A percentile compares a stretch with the other conserved stretches of the same genome.
Evolutionary conservation across 2,329 filamentous ascomycete species (phyloP).

Genomic region (Dryadomyces sulphureus): DNA sequence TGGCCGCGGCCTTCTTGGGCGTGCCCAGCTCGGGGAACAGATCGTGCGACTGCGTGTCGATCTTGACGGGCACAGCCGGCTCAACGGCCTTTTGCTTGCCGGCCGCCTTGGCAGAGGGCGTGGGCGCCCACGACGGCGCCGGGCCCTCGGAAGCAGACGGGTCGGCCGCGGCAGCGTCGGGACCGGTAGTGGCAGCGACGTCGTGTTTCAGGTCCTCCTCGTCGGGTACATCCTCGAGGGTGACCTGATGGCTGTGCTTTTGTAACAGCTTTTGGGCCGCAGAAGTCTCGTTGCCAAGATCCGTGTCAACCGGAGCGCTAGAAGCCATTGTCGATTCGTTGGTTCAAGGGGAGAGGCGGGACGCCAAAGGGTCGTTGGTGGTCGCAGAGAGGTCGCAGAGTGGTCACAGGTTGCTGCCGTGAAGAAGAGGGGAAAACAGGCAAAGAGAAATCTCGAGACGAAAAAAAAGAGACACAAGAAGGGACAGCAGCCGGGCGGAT

Average conservation of each 20-base stretch:
- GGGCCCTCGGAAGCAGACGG: conserved; percentile 28
- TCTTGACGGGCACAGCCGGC: conserved; percentile 24
- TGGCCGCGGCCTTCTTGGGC: conserved; percentile 49
- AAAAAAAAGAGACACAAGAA: background rate
- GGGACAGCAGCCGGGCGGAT: background rate
- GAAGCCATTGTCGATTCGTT: conserved; percentile 11
- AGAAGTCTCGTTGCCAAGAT: conserved; percentile 29
- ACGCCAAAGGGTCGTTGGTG: background rate
- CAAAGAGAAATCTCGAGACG: background rate
- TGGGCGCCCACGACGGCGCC: conserved; percentile 30
- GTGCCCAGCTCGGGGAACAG: conserved; percentile 82
- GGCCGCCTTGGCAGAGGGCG: conserved; percentile 46
- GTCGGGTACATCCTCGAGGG: conserved; percentile 68
- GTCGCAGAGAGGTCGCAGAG: background rate
- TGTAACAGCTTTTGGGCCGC: conserved; percentile 49
- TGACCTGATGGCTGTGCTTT: conserved; percentile 49
- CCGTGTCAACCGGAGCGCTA: conserved; percentile 16
- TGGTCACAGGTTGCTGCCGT: background rate
- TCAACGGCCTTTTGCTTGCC: conserved; percentile 52
- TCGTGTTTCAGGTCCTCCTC: conserved; percentile 50
- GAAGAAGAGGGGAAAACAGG: background rate
- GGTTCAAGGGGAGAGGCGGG: background rate
- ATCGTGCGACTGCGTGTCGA: conserved; percentile 82
- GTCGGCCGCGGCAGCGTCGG: conserved; percentile 33
- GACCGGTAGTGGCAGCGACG: conserved; percentile 20